Evolutionary conservation across 73 alveolate species (phyloP), one percentile per base, ranked within the genome.

Genomic region (Durusdinium trenchii): DNA sequence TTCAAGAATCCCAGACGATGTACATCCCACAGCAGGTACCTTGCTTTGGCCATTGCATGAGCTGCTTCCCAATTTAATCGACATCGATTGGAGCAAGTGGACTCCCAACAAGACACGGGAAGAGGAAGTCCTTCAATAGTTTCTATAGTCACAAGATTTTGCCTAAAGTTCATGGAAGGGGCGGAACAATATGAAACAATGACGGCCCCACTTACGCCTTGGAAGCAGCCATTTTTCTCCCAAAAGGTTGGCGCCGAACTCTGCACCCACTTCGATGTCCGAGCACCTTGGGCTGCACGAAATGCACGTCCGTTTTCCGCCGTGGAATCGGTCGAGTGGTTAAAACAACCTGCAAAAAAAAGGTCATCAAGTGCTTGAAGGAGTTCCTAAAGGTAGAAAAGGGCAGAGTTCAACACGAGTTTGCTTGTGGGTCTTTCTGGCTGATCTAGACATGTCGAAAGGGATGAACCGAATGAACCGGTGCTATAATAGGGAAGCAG

Each of bases 241-340:
- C n/a, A n/a, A n/a, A 50, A 91, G 98, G 89, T 71, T 16, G 98
- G 98, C 60, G 78, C 60, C 40, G 98, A 91, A 60, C 98, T 91
- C 0, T 91, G 98, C 98, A 75, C 89, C 60, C 98, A 91, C 67
- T 91, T 91, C 54, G 98, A 91, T 46, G 98, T 91, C 35, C 46
- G 91, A 81, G 91, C 91, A 81, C 30, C 91, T 81, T 30, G 91
- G 64, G 71, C n/a, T 61, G 48, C 48, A 57, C 57, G 51, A 54
- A n/a, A 30, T 75, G 51, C 2, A 71, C 10, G 67, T 48, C 71
- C 12, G 73, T 2, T 60, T 60, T 60, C 30, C n/a, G 30, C 30
- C 30, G 73, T 23, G 18, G 73, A 60, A 32, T 32, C 30, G 18
- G 18, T 32, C 30, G 73, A 6, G 54, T 36, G 36, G 84, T 30